phyloP scores from a whole-genome alignment of 345 rosid genomes.

The Gossypium anomalum region DNA sequence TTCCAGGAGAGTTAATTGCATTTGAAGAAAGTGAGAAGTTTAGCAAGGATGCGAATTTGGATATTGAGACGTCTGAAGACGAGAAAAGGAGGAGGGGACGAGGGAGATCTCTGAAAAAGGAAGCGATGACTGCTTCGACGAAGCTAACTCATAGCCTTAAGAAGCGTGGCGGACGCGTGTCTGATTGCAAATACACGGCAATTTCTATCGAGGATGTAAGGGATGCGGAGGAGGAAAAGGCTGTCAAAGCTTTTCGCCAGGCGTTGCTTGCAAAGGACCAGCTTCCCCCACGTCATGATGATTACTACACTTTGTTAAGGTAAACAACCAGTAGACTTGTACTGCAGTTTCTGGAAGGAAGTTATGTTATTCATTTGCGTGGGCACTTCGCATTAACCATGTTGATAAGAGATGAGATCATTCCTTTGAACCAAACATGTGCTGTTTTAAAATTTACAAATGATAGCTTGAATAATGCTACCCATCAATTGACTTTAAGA shows the following conservation, averaged over 20 bases:
- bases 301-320: slow-evolving; percentile 95
- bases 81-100: slow-evolving; percentile 45
- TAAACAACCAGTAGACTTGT: slow-evolving; percentile 4
- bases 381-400: not conserved
- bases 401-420: not conserved
- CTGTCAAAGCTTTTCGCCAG: slow-evolving; percentile 64
- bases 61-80: slow-evolving; percentile 58
- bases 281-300: slow-evolving; percentile 74
- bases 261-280: slow-evolving; percentile 51
- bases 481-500: not conserved
- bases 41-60: slow-evolving; percentile 25
- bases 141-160: slow-evolving; percentile 59
- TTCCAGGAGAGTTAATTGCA: slow-evolving; percentile 38
- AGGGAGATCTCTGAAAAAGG: slow-evolving; percentile 62
- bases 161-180: slow-evolving; percentile 65
- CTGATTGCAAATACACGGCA: slow-evolving; percentile 44
- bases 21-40: slow-evolving; percentile 41
- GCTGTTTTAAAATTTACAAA: not conserved
- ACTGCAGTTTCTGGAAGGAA: not conserved
- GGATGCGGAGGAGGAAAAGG: slow-evolving; percentile 72
- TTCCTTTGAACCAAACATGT: not conserved
- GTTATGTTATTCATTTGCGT: not conserved
- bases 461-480: not conserved
- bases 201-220: slow-evolving; percentile 72
- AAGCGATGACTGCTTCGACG: slow-evolving; percentile 75